phyloP scores from a whole-genome alignment of 805 yeast genomes.

The Isabelozyma heimii region DNA sequence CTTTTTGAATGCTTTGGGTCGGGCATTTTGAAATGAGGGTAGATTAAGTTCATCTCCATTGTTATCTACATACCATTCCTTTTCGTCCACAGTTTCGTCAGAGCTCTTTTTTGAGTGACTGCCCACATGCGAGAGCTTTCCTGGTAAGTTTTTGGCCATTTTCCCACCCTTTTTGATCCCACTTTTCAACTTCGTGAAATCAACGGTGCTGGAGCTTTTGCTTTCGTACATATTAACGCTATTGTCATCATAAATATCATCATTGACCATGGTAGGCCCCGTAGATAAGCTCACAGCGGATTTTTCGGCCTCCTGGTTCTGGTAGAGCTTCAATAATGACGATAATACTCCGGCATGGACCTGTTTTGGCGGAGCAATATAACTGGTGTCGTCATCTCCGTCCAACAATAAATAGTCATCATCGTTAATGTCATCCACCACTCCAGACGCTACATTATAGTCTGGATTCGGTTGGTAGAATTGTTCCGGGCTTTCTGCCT shows the following conservation, averaged over 20 bases:
- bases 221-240: conserved; percentile 6
- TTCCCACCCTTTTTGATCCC: conserved; percentile 27
- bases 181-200: conserved; percentile 24
- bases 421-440: conserved; percentile 21
- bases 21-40: conserved; percentile 46
- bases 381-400: conserved; percentile 29
- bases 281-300: conserved; percentile 25
- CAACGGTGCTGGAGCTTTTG: conserved; percentile 10
- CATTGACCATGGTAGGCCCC: conserved; percentile 17
- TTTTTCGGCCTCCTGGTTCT: conserved; percentile 36
- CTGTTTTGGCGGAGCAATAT: conserved; percentile 43
- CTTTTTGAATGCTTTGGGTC: conserved; percentile 34
- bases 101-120: neutral
- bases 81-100: neutral
- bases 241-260: conserved; percentile 5
- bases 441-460: conserved; percentile 27
- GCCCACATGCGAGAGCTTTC: conserved; percentile 1
- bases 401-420: conserved; percentile 27
- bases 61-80: conserved; percentile 1
- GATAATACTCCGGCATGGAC: conserved; percentile 88
- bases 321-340: conserved; percentile 69
- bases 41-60: conserved; percentile 16
- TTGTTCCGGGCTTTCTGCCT: conserved; percentile 1
- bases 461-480: conserved; percentile 47
- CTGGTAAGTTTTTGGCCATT: conserved; percentile 12